phyloP scores from a whole-genome alignment of 768 basidiomycete genomes.

The Porpolomopsis calyptriformis region DNA sequence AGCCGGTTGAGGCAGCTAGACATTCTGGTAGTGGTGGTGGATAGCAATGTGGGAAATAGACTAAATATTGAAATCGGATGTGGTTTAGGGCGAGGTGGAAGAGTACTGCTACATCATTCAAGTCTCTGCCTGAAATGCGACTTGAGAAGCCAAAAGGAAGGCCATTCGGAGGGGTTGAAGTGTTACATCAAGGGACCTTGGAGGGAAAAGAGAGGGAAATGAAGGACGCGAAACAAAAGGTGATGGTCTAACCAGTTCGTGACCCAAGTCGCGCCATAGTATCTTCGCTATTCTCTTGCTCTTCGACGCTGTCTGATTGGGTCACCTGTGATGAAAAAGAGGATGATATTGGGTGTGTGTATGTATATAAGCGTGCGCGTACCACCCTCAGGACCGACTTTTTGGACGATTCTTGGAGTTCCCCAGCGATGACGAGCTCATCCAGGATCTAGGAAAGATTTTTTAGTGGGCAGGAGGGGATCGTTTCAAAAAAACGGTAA shows the following conservation, averaged over 20 bases:
- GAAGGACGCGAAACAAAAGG: slow-evolving; percentile 11
- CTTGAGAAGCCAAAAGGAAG: too few species aligned
- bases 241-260: slow-evolving; percentile 48
- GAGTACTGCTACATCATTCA: too few species aligned
- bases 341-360: not conserved
- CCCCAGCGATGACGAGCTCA: slow-evolving; percentile 87
- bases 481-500: slow-evolving; percentile 9
- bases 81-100: too few species aligned
- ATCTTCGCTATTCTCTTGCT: slow-evolving; percentile 79
- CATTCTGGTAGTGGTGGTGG: too few species aligned
- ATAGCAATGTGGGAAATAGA: too few species aligned
- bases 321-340: slow-evolving; percentile 47
- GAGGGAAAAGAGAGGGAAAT: slow-evolving; percentile 15
- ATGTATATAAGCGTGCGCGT: slow-evolving; percentile 9
- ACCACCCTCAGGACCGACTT: slow-evolving; percentile 54
- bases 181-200: slow-evolving; percentile 35
- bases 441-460: slow-evolving; percentile 56
- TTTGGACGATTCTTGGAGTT: slow-evolving; percentile 88
- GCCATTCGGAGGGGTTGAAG: too few species aligned
- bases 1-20: too few species aligned
- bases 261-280: slow-evolving; percentile 68
- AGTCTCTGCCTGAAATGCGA: too few species aligned
- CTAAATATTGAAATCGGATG: too few species aligned
- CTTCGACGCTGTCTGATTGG: slow-evolving; percentile 74
- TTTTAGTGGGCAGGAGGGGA: slow-evolving; percentile 10